phyloP scores from a whole-genome alignment of 805 yeast species.

The Kuraishia capsulata region DNA sequence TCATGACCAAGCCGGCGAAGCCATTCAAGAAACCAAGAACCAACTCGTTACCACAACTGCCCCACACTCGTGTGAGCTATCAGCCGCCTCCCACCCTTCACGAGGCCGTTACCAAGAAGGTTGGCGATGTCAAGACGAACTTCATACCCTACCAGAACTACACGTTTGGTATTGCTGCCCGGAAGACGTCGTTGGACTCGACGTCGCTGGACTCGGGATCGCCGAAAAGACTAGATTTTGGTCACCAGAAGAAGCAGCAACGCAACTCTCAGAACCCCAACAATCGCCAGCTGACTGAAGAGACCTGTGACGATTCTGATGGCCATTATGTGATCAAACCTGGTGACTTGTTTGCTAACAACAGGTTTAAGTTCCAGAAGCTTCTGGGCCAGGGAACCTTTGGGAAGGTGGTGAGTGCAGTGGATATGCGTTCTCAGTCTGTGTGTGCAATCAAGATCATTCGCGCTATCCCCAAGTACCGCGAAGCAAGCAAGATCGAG shows the following conservation, averaged over 20 bases:
- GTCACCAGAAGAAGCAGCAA: no score
- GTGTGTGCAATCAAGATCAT: constrained; percentile 89
- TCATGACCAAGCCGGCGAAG: background rate
- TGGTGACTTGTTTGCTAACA: constrained; percentile 60
- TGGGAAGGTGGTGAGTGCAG: constrained; percentile 84
- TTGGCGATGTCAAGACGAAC: constrained; percentile 32
- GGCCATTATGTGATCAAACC: constrained; percentile 64
- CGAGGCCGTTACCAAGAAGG: constrained; percentile 25
- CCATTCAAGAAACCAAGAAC: constrained; percentile 31
- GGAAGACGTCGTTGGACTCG: constrained; percentile 17
- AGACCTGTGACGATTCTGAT: constrained; percentile 50
- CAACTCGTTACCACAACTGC: constrained; percentile 44
- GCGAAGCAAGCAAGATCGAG: constrained; percentile 94
- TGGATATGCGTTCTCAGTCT: constrained; percentile 49
- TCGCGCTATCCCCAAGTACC: constrained; percentile 83
- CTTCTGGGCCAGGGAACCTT: constrained; percentile 88
- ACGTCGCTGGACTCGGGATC: constrained; percentile 8
- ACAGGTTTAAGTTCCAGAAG: constrained; percentile 54
- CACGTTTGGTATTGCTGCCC: constrained; percentile 13
- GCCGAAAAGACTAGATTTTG: constrained; percentile 8
- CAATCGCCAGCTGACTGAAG: constrained; percentile 11
- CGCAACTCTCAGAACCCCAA: constrained; percentile 6
- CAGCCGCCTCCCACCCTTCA: constrained; percentile 19
- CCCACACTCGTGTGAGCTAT: constrained; percentile 36
- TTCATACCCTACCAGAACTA: constrained; percentile 21